Evolutionary conservation across 2,329 filamentous ascomycete genomes (phyloP).

Genomic region (Ascochyta viciae-villosae): DNA sequence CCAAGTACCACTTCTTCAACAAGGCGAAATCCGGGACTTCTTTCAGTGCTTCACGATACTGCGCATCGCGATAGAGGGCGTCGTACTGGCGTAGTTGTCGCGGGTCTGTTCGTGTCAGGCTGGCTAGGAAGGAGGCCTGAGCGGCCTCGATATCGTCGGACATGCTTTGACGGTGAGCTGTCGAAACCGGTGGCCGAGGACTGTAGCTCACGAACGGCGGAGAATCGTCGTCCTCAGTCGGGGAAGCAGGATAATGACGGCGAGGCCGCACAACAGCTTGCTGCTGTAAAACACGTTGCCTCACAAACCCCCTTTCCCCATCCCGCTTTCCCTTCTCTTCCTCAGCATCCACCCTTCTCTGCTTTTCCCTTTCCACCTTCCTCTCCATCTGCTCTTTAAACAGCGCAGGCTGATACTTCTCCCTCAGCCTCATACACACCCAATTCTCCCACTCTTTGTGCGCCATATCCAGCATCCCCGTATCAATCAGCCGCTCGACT

Average conservation of each 20-base stretch:
- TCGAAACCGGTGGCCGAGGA: not conserved
- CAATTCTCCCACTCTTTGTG: slow-evolving; percentile 12
- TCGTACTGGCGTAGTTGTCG: not conserved
- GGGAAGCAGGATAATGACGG: not conserved
- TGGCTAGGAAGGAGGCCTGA: slow-evolving; percentile 1
- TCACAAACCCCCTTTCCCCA: not conserved
- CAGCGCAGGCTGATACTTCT: not conserved
- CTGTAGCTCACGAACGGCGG: not conserved
- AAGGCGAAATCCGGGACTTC: not conserved
- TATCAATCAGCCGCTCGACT: slow-evolving; percentile 4
- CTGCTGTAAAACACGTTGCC: not conserved
- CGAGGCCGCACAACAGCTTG: not conserved
- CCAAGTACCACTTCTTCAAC: not conserved
- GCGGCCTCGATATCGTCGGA: not conserved
- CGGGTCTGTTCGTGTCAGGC: not conserved
- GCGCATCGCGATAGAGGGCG: not conserved
- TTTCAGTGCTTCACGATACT: not conserved
- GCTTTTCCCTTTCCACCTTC: not conserved
- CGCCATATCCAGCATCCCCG: not conserved
- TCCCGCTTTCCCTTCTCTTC: not conserved
- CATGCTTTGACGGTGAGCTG: not conserved
- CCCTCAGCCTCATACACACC: not conserved
- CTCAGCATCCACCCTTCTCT: not conserved
- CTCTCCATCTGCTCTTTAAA: not conserved
- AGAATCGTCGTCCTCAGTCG: not conserved